Base-by-base conservation (phyloP, 805 yeast genomes). In the Lipomyces lipofer region DNA sequence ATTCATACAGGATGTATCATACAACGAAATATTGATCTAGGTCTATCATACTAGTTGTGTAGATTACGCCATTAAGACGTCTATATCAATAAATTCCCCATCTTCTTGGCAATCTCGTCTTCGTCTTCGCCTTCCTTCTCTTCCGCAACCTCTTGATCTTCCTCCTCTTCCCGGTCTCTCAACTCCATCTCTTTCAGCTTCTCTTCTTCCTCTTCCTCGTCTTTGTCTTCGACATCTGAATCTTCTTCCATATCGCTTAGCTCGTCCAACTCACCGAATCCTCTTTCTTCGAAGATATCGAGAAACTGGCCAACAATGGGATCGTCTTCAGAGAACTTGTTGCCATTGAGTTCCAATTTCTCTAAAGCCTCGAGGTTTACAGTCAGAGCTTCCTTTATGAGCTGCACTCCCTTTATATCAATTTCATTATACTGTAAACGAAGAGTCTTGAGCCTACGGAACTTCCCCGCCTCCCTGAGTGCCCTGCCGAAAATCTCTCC, bases 211-310 rank as follows among this genome's bases (percentile, higher is more conserved):
- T 77, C 83, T 9, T 78, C 84, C 17, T 78, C 85, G 2, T 79
- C 85, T 21, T 83, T 88, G 52, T 83, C 88, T 50, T 82, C 88
- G 22, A 81, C 87, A 45, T 82, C 81, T 59, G 82, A 82, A 32
- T 79, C 75, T 70, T 89, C 97, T 74, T 92, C 99, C 73, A 94
- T 80, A 64, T 94, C 99, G 64, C 92, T 98, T 47, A 94, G 77
- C 68, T 94, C 99, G 65, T 92, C 96, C 30, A 94, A 74, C 69
- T 86, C 92, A 58, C 95, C 96, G 53, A 74, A 71, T 0, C 91
- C 94, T 66, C 89, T 81, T 36, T 76, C 79, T 52, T 80, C 87
- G 63, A 92, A 89, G 15, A 83, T 69, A 19, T 75, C 80, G 45
- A 70, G 76, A 60, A 92, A 80, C 49, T 73, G 71, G 51, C 82